Percentiles rank a stretch among this genome's conserved stretches.
phyloP scores from a whole-genome alignment of 202 grass and related monocot genomes.

The Panicum virgatum region DNA sequence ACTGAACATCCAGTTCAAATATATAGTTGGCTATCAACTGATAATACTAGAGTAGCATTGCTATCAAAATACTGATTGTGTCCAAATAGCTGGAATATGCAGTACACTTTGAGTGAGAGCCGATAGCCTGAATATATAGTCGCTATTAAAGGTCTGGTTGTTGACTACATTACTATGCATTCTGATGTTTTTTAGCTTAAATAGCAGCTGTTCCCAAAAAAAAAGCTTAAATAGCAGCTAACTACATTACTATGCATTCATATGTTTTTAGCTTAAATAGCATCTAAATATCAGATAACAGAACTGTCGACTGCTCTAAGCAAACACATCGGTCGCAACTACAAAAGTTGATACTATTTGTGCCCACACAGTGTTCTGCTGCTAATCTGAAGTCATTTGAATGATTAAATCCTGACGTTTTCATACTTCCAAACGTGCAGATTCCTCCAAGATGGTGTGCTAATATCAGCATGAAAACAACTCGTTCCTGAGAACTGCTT shows the following conservation, averaged over 20 bases:
- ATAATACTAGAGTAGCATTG: too few species aligned
- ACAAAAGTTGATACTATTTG: neutral
- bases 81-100: neutral
- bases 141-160: too few species aligned
- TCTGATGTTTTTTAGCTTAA: neutral
- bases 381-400: neutral
- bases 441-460: neutral
- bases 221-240: too few species aligned
- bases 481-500: too few species aligned
- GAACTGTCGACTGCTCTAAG: neutral
- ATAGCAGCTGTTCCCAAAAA: too few species aligned
- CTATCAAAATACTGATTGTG: neutral
- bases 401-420: neutral
- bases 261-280: neutral
- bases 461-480: neutral
- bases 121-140: neutral
- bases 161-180: neutral
- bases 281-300: neutral
- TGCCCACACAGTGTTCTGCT: neutral
- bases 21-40: neutral
- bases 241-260: neutral
- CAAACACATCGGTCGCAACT: too few species aligned
- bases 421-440: neutral
- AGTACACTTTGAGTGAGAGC: neutral
- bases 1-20: neutral